Evolutionary conservation across 495 filamentous ascomycete genomes (phyloP).

Genomic region (Clavariopsis aquatica): DNA sequence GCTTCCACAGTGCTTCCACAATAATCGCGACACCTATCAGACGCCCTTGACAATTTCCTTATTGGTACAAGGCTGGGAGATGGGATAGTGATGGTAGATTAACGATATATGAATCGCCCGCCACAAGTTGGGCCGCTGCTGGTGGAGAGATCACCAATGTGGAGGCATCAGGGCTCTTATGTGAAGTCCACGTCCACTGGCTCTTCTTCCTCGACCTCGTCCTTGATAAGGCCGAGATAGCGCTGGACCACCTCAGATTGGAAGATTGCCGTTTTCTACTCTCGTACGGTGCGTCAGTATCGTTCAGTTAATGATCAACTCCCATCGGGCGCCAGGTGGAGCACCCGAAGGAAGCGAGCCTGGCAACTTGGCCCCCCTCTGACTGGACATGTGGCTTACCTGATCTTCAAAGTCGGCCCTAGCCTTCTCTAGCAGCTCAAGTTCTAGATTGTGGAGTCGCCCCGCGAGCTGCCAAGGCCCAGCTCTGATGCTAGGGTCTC

Average conservation of each 20-base stretch:
- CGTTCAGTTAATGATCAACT: not conserved
- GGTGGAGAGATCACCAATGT: not conserved
- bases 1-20: slow-evolving; percentile 3
- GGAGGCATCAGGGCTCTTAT: slow-evolving; percentile 12
- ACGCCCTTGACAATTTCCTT: slow-evolving; percentile 32
- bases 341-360: not conserved
- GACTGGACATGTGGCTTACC: slow-evolving; percentile 51
- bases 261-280: slow-evolving; percentile 24
- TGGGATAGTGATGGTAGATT: slow-evolving; percentile 25
- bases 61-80: slow-evolving; percentile 10
- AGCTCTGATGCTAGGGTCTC: slow-evolving; percentile 43
- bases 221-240: slow-evolving; percentile 27
- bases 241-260: slow-evolving; percentile 19
- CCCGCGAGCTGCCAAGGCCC: slow-evolving; percentile 49
- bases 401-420: slow-evolving; percentile 58
- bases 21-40: slow-evolving; percentile 22
- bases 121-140: slow-evolving; percentile 14
- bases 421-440: slow-evolving; percentile 56
- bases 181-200: slow-evolving; percentile 30
- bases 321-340: not conserved
- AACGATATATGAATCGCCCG: slow-evolving; percentile 21
- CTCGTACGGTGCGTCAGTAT: not conserved
- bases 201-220: slow-evolving; percentile 15
- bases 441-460: slow-evolving; percentile 61
- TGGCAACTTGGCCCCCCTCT: not conserved